Percentiles rank a stretch among this genome's conserved stretches.
phyloP scores from a whole-genome alignment of 2,329 filamentous ascomycete genomes.

The Stemphylium vesicarium region DNA sequence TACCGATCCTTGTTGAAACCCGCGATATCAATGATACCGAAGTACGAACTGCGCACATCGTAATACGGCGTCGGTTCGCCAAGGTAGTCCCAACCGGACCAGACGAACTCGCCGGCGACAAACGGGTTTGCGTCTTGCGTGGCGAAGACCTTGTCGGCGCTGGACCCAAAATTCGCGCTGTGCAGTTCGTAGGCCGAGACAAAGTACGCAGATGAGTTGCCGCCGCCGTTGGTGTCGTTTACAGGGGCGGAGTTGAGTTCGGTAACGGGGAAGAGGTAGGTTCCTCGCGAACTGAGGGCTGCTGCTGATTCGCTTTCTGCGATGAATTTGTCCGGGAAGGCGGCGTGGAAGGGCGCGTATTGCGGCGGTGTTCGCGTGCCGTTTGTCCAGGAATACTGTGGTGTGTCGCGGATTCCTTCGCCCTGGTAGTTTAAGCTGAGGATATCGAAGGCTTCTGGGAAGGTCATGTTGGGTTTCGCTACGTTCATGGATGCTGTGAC shows the following conservation, averaged over 20 bases:
- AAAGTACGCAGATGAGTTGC: constrained; percentile 34
- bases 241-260: constrained; percentile 45
- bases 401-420: too few relatives aligned
- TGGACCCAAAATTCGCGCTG: too few relatives aligned
- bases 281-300: constrained; percentile 57
- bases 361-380: too few relatives aligned
- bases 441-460: constrained; percentile 54
- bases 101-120: constrained; percentile 61
- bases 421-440: constrained; percentile 43
- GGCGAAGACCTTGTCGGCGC: too few relatives aligned
- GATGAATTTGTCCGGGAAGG: constrained; percentile 52
- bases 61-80: constrained; percentile 60
- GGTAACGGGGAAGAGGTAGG: constrained; percentile 60
- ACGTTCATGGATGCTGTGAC: constrained; percentile 56
- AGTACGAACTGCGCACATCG: constrained; percentile 59
- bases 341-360: too few relatives aligned
- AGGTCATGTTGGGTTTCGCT: constrained; percentile 49
- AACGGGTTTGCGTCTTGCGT: constrained; percentile 41
- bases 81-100: constrained; percentile 59
- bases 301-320: constrained; percentile 39
- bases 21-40: constrained; percentile 63
- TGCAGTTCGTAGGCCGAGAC: too few relatives aligned
- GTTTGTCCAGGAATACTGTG: too few relatives aligned
- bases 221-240: constrained; percentile 42
- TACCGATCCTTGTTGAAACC: constrained; percentile 65